These are phyloP conservation scores for Psilocybe tampanensis DNA, from an alignment of 768 basidiomycete species.

Conservation along the genomic window DNA sequence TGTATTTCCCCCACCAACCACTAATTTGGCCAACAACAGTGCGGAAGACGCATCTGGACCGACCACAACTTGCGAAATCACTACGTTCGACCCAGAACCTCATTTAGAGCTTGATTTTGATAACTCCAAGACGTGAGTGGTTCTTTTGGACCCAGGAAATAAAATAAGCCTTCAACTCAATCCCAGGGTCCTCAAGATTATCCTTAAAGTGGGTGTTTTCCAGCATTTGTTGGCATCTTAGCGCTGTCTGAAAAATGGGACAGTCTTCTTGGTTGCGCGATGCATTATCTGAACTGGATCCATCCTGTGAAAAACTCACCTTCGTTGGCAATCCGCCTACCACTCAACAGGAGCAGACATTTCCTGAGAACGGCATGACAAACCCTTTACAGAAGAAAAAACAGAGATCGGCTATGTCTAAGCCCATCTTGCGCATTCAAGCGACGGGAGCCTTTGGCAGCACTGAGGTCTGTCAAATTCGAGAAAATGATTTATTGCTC, in stretches of 20 bases:
- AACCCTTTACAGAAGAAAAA: slow-evolving; percentile 20
- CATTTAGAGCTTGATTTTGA: slow-evolving; percentile 82
- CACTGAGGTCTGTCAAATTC: slow-evolving; percentile 64
- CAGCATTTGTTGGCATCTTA: neutral
- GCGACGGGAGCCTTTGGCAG: slow-evolving; percentile 83
- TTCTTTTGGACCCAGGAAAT: neutral
- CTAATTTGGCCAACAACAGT: slow-evolving; percentile 34
- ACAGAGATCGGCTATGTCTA: slow-evolving; percentile 23
- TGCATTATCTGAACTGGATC: slow-evolving; percentile 88
- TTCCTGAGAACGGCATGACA: slow-evolving; percentile 26
- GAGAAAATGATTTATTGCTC: neutral
- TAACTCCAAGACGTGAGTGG: slow-evolving; percentile 54
- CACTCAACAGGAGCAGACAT: slow-evolving; percentile 16
- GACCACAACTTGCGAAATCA: slow-evolving; percentile 85
- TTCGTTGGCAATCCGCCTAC: slow-evolving; percentile 75
- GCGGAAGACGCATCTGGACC: slow-evolving; percentile 81
- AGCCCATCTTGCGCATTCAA: slow-evolving; percentile 78
- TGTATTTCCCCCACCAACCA: neutral
- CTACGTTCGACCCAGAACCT: slow-evolving; percentile 84
- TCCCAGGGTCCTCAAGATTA: slow-evolving; percentile 73
- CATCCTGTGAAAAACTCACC: slow-evolving; percentile 83
- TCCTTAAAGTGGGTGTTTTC: slow-evolving; percentile 66
- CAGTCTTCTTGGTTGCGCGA: slow-evolving; percentile 93
- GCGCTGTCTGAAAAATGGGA: neutral
- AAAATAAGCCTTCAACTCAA: neutral